A percentile compares a stretch with the other conserved stretches of the same genome.
These are phyloP conservation scores for Licmophora abbreviata DNA, from an alignment of 108 stramenopile genomes.

Conservation along the genomic window DNA sequence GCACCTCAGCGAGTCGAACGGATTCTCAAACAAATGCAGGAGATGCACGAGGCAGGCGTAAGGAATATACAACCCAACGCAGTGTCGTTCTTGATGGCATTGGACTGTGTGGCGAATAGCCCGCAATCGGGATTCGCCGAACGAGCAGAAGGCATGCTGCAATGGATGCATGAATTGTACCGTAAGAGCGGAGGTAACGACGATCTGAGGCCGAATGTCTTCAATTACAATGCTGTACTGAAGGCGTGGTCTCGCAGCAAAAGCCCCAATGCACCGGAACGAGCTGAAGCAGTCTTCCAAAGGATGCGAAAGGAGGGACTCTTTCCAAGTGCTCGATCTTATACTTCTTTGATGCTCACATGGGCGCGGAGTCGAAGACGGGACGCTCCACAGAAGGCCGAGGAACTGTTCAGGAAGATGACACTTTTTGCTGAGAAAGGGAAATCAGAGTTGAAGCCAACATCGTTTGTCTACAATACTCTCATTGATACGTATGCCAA, in stretches of 20 bases:
- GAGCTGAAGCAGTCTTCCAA: constrained; percentile 37
- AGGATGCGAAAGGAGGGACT: too few relatives aligned
- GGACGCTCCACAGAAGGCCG: neutral
- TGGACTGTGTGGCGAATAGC: constrained; percentile 56
- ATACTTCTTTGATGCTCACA: neutral
- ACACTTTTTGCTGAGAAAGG: too few relatives aligned
- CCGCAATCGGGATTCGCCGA: constrained; percentile 48
- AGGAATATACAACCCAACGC: constrained; percentile 26
- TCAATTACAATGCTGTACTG: constrained; percentile 28
- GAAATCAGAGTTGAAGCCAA: too few relatives aligned
- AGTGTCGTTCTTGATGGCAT: too few relatives aligned
- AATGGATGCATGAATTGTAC: constrained; percentile 25
- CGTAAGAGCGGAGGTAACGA: constrained; percentile 31
- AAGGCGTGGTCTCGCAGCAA: constrained; percentile 43
- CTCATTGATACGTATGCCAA: constrained; percentile 31
- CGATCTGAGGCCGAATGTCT: constrained; percentile 34
- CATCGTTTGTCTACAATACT: too few relatives aligned
- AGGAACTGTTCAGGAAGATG: neutral
- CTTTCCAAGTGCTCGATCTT: too few relatives aligned
- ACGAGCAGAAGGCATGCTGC: constrained; percentile 28
- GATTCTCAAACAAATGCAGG: too few relatives aligned
- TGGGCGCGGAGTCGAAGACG: neutral
- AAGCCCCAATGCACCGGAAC: constrained; percentile 30
- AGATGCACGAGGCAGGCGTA: constrained; percentile 26
- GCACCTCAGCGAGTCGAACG: constrained; percentile 10